These are phyloP conservation scores for Lycium ferocissimum DNA, from an alignment of 257 asterid genomes.

Conservation along the genomic window DNA sequence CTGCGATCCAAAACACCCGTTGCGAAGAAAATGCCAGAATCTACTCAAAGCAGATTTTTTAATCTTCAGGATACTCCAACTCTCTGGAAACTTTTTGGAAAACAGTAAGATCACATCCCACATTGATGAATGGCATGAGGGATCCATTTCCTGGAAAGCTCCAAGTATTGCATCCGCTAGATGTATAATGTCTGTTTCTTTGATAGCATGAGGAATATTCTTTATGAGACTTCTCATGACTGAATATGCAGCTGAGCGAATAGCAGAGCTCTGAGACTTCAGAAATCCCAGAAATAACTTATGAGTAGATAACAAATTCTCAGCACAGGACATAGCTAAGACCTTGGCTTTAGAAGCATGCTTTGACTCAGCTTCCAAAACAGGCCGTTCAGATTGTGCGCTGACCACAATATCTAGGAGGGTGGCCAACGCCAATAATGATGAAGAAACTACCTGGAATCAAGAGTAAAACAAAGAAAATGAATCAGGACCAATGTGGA, in stretches of 20 bases:
- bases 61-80: constrained; percentile 78
- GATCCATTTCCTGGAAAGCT: constrained; percentile 83
- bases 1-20: constrained; percentile 98
- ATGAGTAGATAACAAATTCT: constrained; percentile 67
- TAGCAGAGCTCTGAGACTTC: constrained; percentile 75
- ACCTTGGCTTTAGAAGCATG: constrained; percentile 76
- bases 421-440: constrained; percentile 88
- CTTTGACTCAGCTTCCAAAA: constrained; percentile 73
- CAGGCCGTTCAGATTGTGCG: constrained; percentile 55
- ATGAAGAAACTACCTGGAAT: constrained; percentile 83
- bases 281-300: constrained; percentile 75
- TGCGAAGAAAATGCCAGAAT: constrained; percentile 79
- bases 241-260: constrained; percentile 88
- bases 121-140: constrained; percentile 89
- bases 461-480: constrained; percentile 28
- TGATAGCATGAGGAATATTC: constrained; percentile 74
- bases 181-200: constrained; percentile 68
- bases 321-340: constrained; percentile 69
- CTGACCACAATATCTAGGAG: constrained; percentile 76
- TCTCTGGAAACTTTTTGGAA: constrained; percentile 68
- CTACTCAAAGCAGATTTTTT: constrained; percentile 72
- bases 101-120: constrained; percentile 83
- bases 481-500: constrained; percentile 25
- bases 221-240: constrained; percentile 76
- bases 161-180: constrained; percentile 87